Conservation (phyloP, 2,329 filamentous ascomycete genomes). For the Sclerotiophoma versabilis region DNA sequence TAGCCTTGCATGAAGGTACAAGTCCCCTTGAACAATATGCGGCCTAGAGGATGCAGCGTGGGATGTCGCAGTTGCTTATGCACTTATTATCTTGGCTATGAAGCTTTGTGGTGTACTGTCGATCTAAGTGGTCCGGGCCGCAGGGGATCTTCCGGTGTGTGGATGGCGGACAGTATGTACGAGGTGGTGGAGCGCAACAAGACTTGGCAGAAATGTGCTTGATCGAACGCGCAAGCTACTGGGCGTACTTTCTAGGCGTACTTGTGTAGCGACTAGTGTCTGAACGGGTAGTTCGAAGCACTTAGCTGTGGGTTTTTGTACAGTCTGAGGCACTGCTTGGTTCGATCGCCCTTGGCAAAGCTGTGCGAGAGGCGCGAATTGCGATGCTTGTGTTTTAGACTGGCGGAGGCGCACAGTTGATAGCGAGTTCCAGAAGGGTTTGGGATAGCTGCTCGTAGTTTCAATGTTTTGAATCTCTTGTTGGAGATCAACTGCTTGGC, state of each 20-base stretch:
- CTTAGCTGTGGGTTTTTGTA: slow-evolving; percentile 28
- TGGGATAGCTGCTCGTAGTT: slow-evolving; percentile 30
- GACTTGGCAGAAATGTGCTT: slow-evolving; percentile 31
- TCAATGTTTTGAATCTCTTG: slow-evolving; percentile 35
- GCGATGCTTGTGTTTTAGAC: slow-evolving; percentile 29
- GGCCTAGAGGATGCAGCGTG: slow-evolving; percentile 33
- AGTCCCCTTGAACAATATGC: slow-evolving; percentile 11
- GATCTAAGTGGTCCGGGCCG: slow-evolving; percentile 30
- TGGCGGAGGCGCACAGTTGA: not conserved
- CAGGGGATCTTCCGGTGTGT: slow-evolving; percentile 26
- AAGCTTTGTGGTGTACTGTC: slow-evolving; percentile 19
- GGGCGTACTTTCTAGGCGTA: slow-evolving; percentile 24
- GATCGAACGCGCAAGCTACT: slow-evolving; percentile 28
- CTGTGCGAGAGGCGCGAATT: slow-evolving; percentile 20
- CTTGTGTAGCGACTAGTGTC: slow-evolving; percentile 34
- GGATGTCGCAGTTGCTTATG: slow-evolving; percentile 41
- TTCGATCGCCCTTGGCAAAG: slow-evolving; percentile 35
- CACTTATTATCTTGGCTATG: slow-evolving; percentile 29
- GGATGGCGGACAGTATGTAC: slow-evolving; percentile 22
- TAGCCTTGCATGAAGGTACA: slow-evolving; percentile 19
- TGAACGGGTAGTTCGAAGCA: slow-evolving; percentile 30
- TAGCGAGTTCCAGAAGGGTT: slow-evolving; percentile 31
- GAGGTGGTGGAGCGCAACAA: slow-evolving; percentile 15
- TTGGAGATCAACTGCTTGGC: slow-evolving; percentile 30
- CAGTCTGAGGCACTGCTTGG: slow-evolving; percentile 26